Conservation (phyloP, 2,329 filamentous ascomycete genomes). For the Aspergillus carbonarius region DNA sequence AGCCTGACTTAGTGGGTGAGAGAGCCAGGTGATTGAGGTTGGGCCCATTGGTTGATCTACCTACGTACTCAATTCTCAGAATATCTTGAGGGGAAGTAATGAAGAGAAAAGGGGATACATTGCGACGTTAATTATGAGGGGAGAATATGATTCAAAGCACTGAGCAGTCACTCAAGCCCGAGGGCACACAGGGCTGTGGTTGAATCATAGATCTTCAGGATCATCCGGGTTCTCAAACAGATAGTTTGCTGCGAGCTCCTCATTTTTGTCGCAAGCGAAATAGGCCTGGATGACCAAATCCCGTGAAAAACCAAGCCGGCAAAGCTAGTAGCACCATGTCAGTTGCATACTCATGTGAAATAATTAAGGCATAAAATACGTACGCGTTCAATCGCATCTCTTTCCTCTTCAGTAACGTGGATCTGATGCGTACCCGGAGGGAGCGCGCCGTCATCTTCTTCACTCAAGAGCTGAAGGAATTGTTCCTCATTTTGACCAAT, state of each 20-base stretch:
- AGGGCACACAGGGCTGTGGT: neutral
- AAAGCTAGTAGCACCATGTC: conserved; percentile 60
- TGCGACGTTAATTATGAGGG: conserved; percentile 18
- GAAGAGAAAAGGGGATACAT: conserved; percentile 10
- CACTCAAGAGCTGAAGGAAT: conserved; percentile 85
- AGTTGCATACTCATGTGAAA: conserved; percentile 10
- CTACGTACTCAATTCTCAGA: conserved; percentile 1
- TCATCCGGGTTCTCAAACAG: conserved; percentile 96
- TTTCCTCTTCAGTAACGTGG: conserved; percentile 90
- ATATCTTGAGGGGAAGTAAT: conserved; percentile 1
- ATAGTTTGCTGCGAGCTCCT: conserved; percentile 97
- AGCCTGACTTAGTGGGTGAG: neutral
- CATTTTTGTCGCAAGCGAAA: conserved; percentile 99
- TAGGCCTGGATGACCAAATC: conserved; percentile 96
- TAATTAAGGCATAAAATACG: conserved; percentile 33
- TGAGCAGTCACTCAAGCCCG: conserved; percentile 8
- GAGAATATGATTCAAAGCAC: conserved; percentile 11
- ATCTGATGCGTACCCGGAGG: conserved; percentile 89
- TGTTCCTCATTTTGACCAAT: conserved; percentile 91
- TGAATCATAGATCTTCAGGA: conserved; percentile 47
- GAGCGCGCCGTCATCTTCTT: conserved; percentile 75
- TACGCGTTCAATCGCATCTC: conserved; percentile 94
- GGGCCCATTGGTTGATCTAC: neutral
- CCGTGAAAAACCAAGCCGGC: conserved; percentile 86
- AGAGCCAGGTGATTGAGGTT: neutral